phyloP scores from a whole-genome alignment of 768 basidiomycete genomes.

The Pulveroboletus sp. region DNA sequence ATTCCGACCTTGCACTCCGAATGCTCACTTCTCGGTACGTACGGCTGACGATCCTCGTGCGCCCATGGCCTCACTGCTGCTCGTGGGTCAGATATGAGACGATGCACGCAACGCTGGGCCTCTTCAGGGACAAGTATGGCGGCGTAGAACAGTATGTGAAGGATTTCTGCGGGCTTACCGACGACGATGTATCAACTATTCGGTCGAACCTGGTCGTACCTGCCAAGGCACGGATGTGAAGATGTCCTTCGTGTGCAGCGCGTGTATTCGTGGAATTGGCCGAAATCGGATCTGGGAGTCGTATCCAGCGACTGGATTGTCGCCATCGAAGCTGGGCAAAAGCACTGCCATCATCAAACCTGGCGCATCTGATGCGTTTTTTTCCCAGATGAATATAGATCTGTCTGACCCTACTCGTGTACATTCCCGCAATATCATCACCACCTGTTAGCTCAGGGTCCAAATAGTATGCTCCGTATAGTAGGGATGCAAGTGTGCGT shows the following conservation, averaged over 20 bases:
- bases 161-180: constrained; percentile 50
- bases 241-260: not conserved
- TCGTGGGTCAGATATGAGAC: constrained; percentile 52
- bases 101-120: constrained; percentile 65
- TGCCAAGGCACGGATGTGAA: constrained; percentile 30
- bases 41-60: not conserved
- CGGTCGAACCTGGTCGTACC: constrained; percentile 50
- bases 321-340: no score
- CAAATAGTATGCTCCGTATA: no score
- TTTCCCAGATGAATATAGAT: no score
- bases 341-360: no score
- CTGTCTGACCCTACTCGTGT: no score
- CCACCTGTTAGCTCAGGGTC: no score
- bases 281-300: no score
- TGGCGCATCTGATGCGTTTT: no score
- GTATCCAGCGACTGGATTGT: no score
- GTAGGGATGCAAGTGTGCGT: no score
- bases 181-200: constrained; percentile 59
- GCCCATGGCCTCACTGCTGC: not conserved
- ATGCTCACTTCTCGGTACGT: constrained; percentile 74
- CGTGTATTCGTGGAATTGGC: no score
- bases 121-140: constrained; percentile 60
- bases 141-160: constrained; percentile 63
- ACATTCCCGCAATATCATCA: no score
- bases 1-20: constrained; percentile 72